Base-by-base conservation (phyloP, 129 eudicot species). In the Flaveria linearis region DNA sequence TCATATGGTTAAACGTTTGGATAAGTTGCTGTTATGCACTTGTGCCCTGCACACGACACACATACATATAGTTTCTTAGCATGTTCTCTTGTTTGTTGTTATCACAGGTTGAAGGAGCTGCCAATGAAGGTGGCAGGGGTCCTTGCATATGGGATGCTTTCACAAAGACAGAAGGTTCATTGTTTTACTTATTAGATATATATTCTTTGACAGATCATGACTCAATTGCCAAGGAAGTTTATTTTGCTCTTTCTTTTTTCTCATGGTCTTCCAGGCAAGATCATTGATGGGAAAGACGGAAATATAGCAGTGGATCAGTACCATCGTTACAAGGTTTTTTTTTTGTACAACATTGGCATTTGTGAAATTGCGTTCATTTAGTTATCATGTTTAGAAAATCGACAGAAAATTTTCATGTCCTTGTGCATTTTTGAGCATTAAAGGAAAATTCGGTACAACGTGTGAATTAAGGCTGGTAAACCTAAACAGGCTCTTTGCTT, bases 101-200 rank as follows among this genome's bases (percentile, higher is more conserved):
- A 36, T 71, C 80, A 78, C 75, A 90, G 96, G 96, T 90, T 78
- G 96, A 90, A 84, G 96, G 96, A 60, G 96, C 90, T n/a, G 68
- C 77, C 49, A 86, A 73, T 75, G 85, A 86, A 75, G 96, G 80
- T 50, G 90, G 88, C 47, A 80, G 89, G 71, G 96, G 96, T 78
- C 96, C 93, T 75, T 82, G 85, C 64, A 90, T 88, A 61, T 90
- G 96, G 96, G 96, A 90, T 84, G 83, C 83, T 62, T 90, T 82
- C 74, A 42, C 93, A 41, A 83, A 69, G 66, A 76, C 77, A 70
- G 33, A 83, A 74, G 93, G 96, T 84, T 62, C 63, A 17, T 65
- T 45, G 26, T 55, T 77, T 46, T 78, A 69, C 68, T 49, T 2
- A 60, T 70, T 47, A 33, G 39, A 70, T 3, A 12, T 16, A 63